Conservation (phyloP, 2,329 filamentous ascomycete genomes). For the Sporothrix phasma region DNA sequence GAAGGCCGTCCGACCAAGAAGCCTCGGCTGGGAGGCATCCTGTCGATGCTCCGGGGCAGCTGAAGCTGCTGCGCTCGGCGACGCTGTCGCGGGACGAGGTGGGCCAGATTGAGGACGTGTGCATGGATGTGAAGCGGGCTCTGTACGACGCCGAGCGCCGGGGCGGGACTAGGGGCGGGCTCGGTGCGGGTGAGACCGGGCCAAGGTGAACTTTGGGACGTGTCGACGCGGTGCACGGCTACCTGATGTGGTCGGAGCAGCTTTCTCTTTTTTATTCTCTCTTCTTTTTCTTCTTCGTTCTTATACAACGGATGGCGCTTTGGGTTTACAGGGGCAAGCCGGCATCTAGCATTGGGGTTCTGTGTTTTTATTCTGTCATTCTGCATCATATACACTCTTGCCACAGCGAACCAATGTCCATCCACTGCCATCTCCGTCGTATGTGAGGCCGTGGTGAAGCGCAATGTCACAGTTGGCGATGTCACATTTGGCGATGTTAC, state of each 20-base stretch:
- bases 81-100: constrained; percentile 56
- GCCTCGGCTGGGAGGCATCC: constrained; percentile 38
- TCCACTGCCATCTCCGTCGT: not conserved
- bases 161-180: too few relatives aligned
- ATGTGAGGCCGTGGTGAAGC: too few relatives aligned
- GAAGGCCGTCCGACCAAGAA: constrained; percentile 18
- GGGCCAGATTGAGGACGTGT: constrained; percentile 62
- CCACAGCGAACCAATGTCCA: not conserved
- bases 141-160: constrained; percentile 61
- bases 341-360: not conserved
- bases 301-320: too few relatives aligned
- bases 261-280: not conserved
- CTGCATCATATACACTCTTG: not conserved
- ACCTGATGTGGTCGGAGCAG: not conserved
- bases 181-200: too few relatives aligned
- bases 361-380: not conserved
- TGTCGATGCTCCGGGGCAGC: constrained; percentile 43
- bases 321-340: not conserved
- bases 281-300: too few relatives aligned
- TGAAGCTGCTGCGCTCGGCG: constrained; percentile 50
- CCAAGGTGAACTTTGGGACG: not conserved
- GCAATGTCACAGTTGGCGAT: too few relatives aligned
- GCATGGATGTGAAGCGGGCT: constrained; percentile 69
- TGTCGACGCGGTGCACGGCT: not conserved
- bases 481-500: not conserved